Evolutionary conservation across 345 rosid genomes (phyloP), one percentile per base, ranked within the genome.

Genomic region (Populus euphratica): DNA sequence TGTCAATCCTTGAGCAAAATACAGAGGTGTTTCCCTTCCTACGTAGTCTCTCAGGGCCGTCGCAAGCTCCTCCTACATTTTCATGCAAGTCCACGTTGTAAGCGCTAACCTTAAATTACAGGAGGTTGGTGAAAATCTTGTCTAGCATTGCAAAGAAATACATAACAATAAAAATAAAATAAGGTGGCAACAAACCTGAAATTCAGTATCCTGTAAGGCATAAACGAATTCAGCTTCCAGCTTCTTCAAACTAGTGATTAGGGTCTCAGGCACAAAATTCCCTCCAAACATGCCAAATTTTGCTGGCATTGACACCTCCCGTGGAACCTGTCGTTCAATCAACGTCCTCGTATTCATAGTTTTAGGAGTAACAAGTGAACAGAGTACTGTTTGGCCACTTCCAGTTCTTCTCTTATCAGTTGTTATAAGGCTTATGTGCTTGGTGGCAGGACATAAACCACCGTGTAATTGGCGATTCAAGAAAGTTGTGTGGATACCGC

Each of bases 11-110:
- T 78, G 66, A 23, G 94, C 98, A 50, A 85, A 90, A 82, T 93
- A 94, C 21, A 94, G 82, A 50, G 98, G 97, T 8, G 92, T 94
- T 76, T 89, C 97, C 68, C 98, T 80, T 61, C 98, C 98, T 0
- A 89, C 94, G 38, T 91, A 94, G 81, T 93, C 98, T 80, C 87
- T 89, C 69, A 93, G 74, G 10, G 90, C 86, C 11, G 72, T 84
- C 6, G 80, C 73, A 3, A 94, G 89, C 81, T 94, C 96, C 73
- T 82, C 92, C 97, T 94, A 13, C 39, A 64, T 10, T 17, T 44
- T 12, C 17, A 49, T 2, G 49, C 21, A 70, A 59, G 5, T 10
- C 10, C 47, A 67, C 56, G 1, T 12, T 2, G 59, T 35, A 27
- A 20, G 2, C 47, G 12, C 14, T 43, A 43, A 43, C 47, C 47